Base-by-base conservation (phyloP, 2,329 filamentous ascomycete genomes). In the Thelonectria olida region DNA sequence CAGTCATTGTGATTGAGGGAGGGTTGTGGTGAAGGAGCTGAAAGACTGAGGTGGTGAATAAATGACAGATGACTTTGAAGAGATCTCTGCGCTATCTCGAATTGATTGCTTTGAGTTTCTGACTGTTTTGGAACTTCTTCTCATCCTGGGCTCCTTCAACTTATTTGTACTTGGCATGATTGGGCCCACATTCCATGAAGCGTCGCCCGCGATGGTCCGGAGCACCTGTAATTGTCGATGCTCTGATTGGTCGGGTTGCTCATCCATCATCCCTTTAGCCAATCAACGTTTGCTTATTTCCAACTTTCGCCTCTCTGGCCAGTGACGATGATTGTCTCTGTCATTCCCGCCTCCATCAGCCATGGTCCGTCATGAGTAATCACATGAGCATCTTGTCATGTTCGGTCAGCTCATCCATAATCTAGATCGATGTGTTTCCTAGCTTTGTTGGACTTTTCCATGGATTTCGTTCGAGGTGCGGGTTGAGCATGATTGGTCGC, bases 231-330 rank as follows among this genome's bases (percentile, higher is more conserved):
- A 72, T 72, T 48, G 49, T 2, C 23, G 1, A 15, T 6, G 0
- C 0, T 15, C 0, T 65, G 36, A 71, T 72, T 72, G 68, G 70
- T 7, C 8, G 1, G 0, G 0, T 0, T 0, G 0, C 1, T 13
- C 8, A 50, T 44, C 42, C 44, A 17, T 7, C 23, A 13, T 3
- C 1, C 0, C 0, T 0, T 0, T 2, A 13, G 1, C 70, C 70
- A 72, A 72, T 72, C 34, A 64, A 0, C 15, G 20, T 2, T 58
- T 70, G 67, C 70, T 67, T 72, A 72, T 72, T 72, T 70, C 62
- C 65, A 67, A 49, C 42, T 53, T 48, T 58, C 23, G 42, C 48
- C 49, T 36, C 34, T 39, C 28, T 34, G 7, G 31, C 12, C 31
- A 4, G 9, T 34, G 31, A 57, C 22, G 20, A 36, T 34, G 13